Evolutionary conservation across 352 stramenopile genomes (phyloP), one percentile per base, ranked within the genome.

Genomic region (Phytophthora hybrid): DNA sequence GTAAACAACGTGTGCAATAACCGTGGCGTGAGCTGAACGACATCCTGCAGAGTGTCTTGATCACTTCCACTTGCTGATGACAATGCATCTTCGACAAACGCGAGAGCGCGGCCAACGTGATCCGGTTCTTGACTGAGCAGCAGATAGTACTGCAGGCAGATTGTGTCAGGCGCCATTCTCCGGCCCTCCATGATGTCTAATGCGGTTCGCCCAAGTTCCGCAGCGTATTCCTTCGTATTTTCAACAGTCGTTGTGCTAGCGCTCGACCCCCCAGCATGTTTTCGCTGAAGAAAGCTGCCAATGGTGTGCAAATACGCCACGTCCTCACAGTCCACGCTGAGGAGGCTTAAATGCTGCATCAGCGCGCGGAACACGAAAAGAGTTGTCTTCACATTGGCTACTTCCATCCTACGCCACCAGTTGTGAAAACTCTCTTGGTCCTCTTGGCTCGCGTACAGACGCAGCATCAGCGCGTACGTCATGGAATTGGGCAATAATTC

Each of bases 381-480:
- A 0, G 85, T 89, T 9, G 69, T 63, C 44, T 81, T 87, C 7
- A 90, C 83, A 7, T 81, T 71, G 8, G 70, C 78, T 5, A 73
- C 29, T 19, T 75, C 72, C 84, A 93, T 90, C 39, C 78, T 76
- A 21, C 68, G 61, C 58, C 74, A 83, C 87, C 87, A 93, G 5
- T 19, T 8, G 41, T 84, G 57, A 52, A 93, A 90, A 0, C 62
- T 75, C n/a, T 77, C 66, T 31, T 83, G 75, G 63, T 91, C 69
- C 23, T 84, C 80, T 32, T 69, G 73, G 14, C 63, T 77, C 32
- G 84, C 83, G 32, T 89, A 92, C 59, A 93, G 68, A 26, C 82
- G 78, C 44, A 93, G 67, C 84, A 93, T 89, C 29, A 94, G 55
- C 54, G 85, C 89, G 59, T 90, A 93, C 11, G 85, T 92, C 87